phyloP scores from a whole-genome alignment of 2,329 filamentous ascomycete species.

The Sphaerulina populicola region DNA sequence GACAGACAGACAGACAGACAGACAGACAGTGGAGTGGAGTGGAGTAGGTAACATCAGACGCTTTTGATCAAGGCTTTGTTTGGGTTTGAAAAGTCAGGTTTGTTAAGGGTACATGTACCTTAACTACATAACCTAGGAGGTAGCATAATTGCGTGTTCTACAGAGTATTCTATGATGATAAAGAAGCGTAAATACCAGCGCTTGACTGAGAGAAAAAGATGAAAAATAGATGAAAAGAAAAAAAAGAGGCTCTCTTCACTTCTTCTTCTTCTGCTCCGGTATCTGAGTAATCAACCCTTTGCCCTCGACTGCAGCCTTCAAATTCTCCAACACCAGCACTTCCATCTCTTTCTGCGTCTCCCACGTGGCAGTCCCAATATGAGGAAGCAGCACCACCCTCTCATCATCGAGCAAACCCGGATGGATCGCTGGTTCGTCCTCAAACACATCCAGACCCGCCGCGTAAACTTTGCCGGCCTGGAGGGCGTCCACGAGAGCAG shows the following conservation, averaged over 20 bases:
- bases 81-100: no score
- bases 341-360: constrained; percentile 58
- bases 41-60: no score
- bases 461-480: constrained; percentile 48
- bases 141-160: no score
- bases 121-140: no score
- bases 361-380: constrained; percentile 52
- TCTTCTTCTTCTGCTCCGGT: constrained; percentile 49
- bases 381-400: constrained; percentile 50
- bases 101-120: no score
- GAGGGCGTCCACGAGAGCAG: constrained; percentile 46
- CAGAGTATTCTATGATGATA: no score
- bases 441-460: constrained; percentile 51
- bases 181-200: no score
- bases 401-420: constrained; percentile 43
- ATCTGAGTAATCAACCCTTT: constrained; percentile 53
- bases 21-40: no score
- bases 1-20: no score
- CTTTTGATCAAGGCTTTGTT: no score
- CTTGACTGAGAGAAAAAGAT: no score
- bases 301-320: constrained; percentile 49
- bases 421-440: constrained; percentile 49
- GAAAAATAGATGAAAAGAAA: no score
- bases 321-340: constrained; percentile 49
- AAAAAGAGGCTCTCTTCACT: neutral